Evolutionary conservation across 1,139 yeast genomes (phyloP).

Genomic region (Starmera stellimalicola): DNA sequence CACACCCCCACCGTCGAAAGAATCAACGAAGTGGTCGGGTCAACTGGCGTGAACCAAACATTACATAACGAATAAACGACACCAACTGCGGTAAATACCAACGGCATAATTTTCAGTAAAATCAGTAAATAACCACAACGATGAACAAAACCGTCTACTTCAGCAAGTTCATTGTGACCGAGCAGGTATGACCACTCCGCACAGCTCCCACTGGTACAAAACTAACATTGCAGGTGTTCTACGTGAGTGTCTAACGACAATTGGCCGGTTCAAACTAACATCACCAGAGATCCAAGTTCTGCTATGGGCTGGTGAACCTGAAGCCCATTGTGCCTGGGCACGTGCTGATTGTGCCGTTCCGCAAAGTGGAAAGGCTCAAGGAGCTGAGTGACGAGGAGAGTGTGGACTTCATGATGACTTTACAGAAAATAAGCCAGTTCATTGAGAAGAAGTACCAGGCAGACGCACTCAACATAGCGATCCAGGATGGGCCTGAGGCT

Average conservation of each 20-base stretch:
- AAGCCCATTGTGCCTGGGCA: conserved; percentile 92
- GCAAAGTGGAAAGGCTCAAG: conserved; percentile 53
- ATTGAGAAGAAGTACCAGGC: conserved; percentile 61
- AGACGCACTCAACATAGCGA: conserved; percentile 76
- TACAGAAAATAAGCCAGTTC: conserved; percentile 63
- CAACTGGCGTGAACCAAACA: too few species aligned
- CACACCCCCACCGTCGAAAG: too few species aligned
- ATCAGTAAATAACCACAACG: too few species aligned
- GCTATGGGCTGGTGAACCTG: conserved; percentile 79
- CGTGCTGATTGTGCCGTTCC: conserved; percentile 70
- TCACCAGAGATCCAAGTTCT: conserved; percentile 34
- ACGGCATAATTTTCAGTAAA: too few species aligned
- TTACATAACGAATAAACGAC: too few species aligned
- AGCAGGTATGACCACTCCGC: not conserved
- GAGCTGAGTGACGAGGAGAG: conserved; percentile 68
- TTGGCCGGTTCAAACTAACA: not conserved
- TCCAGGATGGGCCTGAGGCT: conserved; percentile 93
- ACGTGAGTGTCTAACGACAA: not conserved
- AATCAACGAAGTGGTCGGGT: too few species aligned
- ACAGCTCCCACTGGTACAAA: not conserved
- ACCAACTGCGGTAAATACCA: too few species aligned
- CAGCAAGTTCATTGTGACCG: not conserved
- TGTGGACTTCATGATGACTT: conserved; percentile 63
- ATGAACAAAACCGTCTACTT: not conserved
- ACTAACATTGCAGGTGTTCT: not conserved